These are phyloP conservation scores for Cercospora citrullina DNA, from an alignment of 2,329 filamentous ascomycete species.

Conservation along the genomic window DNA sequence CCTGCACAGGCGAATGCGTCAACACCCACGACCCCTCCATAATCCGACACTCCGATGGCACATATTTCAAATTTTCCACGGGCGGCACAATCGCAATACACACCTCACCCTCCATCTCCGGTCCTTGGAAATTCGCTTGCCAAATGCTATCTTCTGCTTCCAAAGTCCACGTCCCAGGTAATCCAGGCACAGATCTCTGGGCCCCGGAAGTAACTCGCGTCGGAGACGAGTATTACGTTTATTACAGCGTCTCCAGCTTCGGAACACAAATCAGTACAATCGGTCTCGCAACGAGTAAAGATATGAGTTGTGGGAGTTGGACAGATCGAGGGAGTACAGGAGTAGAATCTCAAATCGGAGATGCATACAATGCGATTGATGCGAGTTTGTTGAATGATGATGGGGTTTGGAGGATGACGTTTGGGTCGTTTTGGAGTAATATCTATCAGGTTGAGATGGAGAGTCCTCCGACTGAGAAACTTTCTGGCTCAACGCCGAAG, in stretches of 20 bases:
- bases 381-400: conserved; percentile 45
- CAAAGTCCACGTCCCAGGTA: conserved; percentile 42
- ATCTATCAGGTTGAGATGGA: conserved; percentile 61
- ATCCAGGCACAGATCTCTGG: conserved; percentile 54
- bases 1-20: conserved; percentile 45
- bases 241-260: conserved; percentile 65
- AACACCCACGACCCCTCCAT: conserved; percentile 54
- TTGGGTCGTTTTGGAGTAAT: conserved; percentile 69
- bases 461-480: conserved; percentile 32
- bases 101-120: conserved; percentile 49
- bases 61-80: conserved; percentile 57
- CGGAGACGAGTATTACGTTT: conserved; percentile 62
- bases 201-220: conserved; percentile 64
- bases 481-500: conserved; percentile 38
- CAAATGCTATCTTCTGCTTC: conserved; percentile 50
- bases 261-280: conserved; percentile 63
- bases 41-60: conserved; percentile 49
- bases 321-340: conserved; percentile 62
- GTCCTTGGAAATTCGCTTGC: conserved; percentile 54
- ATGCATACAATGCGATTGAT: conserved; percentile 56
- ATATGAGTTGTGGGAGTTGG: conserved; percentile 58
- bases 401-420: conserved; percentile 55
- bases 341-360: conserved; percentile 44
- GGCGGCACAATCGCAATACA: conserved; percentile 53
- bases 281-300: conserved; percentile 55